A percentile compares a stretch with the other conserved stretches of the same genome.
Conservation (phyloP, 768 basidiomycete species). For the Suillus weaverae region DNA sequence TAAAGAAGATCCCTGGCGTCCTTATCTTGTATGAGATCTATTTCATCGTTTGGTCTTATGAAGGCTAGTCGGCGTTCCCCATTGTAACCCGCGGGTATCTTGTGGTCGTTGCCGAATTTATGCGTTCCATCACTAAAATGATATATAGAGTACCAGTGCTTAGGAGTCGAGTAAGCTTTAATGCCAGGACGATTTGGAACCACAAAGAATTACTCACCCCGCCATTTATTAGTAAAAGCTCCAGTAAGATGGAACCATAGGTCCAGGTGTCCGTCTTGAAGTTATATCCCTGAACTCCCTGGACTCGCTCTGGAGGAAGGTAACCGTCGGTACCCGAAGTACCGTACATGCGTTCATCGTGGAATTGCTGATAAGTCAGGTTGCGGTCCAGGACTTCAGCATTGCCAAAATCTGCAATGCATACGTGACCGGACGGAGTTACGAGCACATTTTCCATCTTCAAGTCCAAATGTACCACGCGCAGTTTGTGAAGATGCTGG, state of each 20-base stretch:
- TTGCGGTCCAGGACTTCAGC: slow-evolving; percentile 12
- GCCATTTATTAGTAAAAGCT: slow-evolving; percentile 12
- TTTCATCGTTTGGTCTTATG: slow-evolving; percentile 5
- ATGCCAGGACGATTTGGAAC: not conserved
- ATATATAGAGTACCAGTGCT: slow-evolving; percentile 13
- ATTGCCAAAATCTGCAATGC: slow-evolving; percentile 20
- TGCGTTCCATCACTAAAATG: not conserved
- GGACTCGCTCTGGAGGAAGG: slow-evolving; percentile 45
- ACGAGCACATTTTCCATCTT: slow-evolving; percentile 55
- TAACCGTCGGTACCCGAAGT: slow-evolving; percentile 41
- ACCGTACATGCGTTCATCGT: slow-evolving; percentile 3
- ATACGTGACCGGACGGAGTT: slow-evolving; percentile 23
- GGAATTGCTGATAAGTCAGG: slow-evolving; percentile 5
- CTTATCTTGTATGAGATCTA: slow-evolving; percentile 6
- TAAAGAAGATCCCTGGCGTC: slow-evolving; percentile 13
- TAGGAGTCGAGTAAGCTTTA: not conserved
- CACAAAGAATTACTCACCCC: slow-evolving; percentile 3
- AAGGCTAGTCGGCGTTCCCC: not conserved
- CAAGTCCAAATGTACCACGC: slow-evolving; percentile 49
- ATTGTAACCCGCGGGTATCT: not conserved
- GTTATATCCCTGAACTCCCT: slow-evolving; percentile 38
- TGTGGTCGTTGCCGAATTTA: not conserved
- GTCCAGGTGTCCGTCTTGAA: slow-evolving; percentile 45
- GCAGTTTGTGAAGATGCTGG: slow-evolving; percentile 15
- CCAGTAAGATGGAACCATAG: slow-evolving; percentile 29